Evolutionary conservation across 441 rosid genomes (phyloP), one percentile per base, ranked within the genome.

Genomic region (Erodium moschatum): DNA sequence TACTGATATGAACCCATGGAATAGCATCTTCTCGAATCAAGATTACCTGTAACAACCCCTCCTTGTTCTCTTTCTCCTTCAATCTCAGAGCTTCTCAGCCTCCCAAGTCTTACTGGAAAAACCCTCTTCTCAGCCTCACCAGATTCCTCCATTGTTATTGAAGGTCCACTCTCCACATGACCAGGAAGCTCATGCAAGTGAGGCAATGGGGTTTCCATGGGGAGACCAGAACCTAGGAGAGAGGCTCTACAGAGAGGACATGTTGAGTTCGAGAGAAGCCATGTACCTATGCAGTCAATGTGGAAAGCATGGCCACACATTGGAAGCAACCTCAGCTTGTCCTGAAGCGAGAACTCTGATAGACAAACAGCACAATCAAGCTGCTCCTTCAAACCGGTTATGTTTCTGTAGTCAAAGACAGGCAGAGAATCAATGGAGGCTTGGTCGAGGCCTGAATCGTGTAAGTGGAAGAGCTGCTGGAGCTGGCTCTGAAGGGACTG

Each of bases 1-100:
- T 88, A 88, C 73, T 84, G 84, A 68, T 77, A 83, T 20, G 86
- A 76, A 0, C 92, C 97, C 97, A 88, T 85, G 16, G 92, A 90
- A 72, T 82, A 88, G 69, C 97, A 90, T 79, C 92, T 69, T 76
- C 94, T 81, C 7, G 77, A 75, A 73, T 81, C n/a, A 46, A 46
- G 52, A 46, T 11, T 11, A 46, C 52, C 13, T 11, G 52, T 46
- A n/a, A 46, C 15, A 10, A 46, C 52, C 75, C 81, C 89, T 69
- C 24, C 70, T 71, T 60, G 79, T 48, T 60, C 84, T 24, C 27
- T 24, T 24, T 24, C 27, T 24, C 27, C 27, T 24, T 24, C 27
- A 24, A 24, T 24, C 27, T 38, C 81, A 63, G 74, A 60, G 77
- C 85, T 79, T 74, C 80, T 76, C 50, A 82, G 83, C 67, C 85